Evolutionary conservation across 208 protist genomes (phyloP), one percentile per base, ranked within the genome.

Genomic region (Acanthamoeba rhysodes): DNA sequence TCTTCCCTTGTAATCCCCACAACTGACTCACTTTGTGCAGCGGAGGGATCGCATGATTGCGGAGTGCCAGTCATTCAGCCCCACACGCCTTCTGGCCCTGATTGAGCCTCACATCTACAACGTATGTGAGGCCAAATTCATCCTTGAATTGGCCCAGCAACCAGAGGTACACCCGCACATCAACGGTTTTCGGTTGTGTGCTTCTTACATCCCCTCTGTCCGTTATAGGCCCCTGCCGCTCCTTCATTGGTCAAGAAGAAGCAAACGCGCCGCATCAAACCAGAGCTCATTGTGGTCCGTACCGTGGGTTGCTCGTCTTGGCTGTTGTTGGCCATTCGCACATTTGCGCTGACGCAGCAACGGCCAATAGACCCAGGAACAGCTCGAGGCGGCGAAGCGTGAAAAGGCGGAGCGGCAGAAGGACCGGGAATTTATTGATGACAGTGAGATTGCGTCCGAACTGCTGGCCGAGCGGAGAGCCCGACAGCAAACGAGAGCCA

Each of bases 71-170:
- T 9, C 76, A 9, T 18, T 4, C n/a, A 64, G 50, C 50, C 7
- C 27, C 32, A 41, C 64, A 16, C 27, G 24, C 16, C 45, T 88
- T 3, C 24, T 64, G 0, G 10, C 4, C 32, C 24, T 64, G 50
- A 27, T 88, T 5, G 80, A 88, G 27, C 80, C 80, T 14, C 80
- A 88, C 50, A 37, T 88, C 80, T 66, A 45, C 80, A 88, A 88
- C 80, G 64, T 88, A 0, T 88, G 80, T n/a, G 50, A 88, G n/a
- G 32, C 50, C 22, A 32, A 41, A 10, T 88, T 88, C 50, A 64
- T 88, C 27, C 80, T 88, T 50, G 2, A 64, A 7, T 24, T 88
- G 20, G 50, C 53, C 24, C 5, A 88, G 2, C 41, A 41, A 22
- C 80, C 80, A 8, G 80, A 88, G 80, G 80, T 88, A 82, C 29